Evolutionary conservation across 2,329 filamentous ascomycete genomes (phyloP).

Genomic region (Aspergillus ochraceoroseus): DNA sequence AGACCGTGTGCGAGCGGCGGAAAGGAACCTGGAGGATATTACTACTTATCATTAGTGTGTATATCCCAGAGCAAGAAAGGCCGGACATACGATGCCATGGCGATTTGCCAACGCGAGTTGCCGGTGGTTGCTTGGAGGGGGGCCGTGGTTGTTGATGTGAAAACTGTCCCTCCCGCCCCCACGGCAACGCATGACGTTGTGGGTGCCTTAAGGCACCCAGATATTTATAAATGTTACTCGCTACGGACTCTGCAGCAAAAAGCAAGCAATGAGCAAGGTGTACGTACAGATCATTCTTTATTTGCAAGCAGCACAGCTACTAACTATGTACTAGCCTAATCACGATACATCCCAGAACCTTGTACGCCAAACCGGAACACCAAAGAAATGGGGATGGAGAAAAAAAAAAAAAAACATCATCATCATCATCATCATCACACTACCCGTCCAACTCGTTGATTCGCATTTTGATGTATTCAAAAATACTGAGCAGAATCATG

Average conservation of each 20-base stretch:
- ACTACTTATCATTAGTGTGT: slow-evolving; percentile 28
- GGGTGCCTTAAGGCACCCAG: slow-evolving; percentile 27
- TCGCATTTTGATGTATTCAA: slow-evolving; percentile 44
- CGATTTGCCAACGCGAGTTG: too few species aligned
- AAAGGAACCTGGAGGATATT: slow-evolving; percentile 72
- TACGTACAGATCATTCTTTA: too few species aligned
- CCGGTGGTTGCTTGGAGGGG: slow-evolving; percentile 7
- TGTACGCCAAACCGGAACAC: neutral
- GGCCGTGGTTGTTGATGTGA: slow-evolving; percentile 28
- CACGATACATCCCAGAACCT: neutral
- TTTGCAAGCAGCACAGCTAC: neutral
- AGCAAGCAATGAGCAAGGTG: too few species aligned
- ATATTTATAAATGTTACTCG: neutral
- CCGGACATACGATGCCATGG: slow-evolving; percentile 36
- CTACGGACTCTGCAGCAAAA: too few species aligned
- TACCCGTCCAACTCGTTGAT: slow-evolving; percentile 39
- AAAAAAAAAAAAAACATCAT: slow-evolving; percentile 1
- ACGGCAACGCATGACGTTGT: slow-evolving; percentile 30
- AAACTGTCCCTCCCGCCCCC: slow-evolving; percentile 25
- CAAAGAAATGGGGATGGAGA: too few species aligned
- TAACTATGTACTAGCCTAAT: slow-evolving; percentile 2
- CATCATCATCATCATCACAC: neutral
- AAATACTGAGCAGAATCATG: slow-evolving; percentile 47
- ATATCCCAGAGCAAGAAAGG: neutral
- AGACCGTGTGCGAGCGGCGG: slow-evolving; percentile 73